A percentile compares a stretch with the other conserved stretches of the same genome.
Conservation (phyloP, 495 filamentous ascomycete species). For the Lentithecium fluviatile region DNA sequence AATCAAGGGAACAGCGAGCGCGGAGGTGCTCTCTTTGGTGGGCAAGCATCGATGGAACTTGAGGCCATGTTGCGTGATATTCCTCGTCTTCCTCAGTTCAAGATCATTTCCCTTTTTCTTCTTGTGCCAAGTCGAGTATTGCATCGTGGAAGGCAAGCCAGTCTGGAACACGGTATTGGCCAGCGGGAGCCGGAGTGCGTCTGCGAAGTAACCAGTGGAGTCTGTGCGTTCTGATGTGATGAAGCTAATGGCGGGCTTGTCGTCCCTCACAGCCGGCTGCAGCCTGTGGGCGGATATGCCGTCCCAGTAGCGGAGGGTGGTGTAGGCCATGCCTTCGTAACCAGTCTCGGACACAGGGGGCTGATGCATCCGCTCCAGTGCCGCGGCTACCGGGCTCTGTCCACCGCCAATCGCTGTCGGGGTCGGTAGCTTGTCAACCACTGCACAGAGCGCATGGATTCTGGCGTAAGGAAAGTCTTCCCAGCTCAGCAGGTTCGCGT, state of each 20-base stretch:
- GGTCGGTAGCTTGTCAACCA: slow-evolving; percentile 34
- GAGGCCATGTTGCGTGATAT: slow-evolving; percentile 16
- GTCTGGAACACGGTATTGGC: slow-evolving; percentile 77
- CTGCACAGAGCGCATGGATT: slow-evolving; percentile 27
- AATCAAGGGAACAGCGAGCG: slow-evolving; percentile 45
- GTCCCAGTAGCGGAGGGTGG: neutral
- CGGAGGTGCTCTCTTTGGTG: slow-evolving; percentile 15
- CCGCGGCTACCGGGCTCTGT: neutral
- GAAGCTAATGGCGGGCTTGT: slow-evolving; percentile 4
- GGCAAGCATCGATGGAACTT: neutral
- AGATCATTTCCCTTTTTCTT: slow-evolving; percentile 1
- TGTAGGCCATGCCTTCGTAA: slow-evolving; percentile 30
- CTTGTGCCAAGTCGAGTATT: slow-evolving; percentile 55
- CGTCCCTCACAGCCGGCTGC: neutral
- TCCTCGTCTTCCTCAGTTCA: slow-evolving; percentile 1
- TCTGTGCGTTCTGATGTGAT: neutral
- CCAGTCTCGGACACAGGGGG: slow-evolving; percentile 23
- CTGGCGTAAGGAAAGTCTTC: neutral
- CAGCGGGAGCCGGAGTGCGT: slow-evolving; percentile 49
- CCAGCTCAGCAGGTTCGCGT: neutral
- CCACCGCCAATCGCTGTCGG: neutral
- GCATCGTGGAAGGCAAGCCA: slow-evolving; percentile 62
- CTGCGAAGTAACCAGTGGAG: neutral
- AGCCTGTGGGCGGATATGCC: neutral
- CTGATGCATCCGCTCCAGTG: neutral